Percentiles rank a stretch among this genome's conserved stretches.
phyloP scores from a whole-genome alignment of 257 asterid species.

The Orobanche coerulescens region DNA sequence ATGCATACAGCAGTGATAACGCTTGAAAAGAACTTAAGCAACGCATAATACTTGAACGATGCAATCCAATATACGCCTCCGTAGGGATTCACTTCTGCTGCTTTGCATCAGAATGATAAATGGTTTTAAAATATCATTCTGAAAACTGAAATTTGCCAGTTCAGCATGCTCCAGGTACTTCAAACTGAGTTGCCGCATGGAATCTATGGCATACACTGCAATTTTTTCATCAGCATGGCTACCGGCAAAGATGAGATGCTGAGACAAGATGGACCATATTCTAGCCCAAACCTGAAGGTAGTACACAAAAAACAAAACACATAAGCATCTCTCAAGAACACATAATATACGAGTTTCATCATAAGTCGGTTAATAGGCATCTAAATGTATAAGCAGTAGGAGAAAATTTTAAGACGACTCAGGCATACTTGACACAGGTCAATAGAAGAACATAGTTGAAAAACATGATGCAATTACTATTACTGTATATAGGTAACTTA shows the following conservation, averaged over 20 bases:
- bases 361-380: conserved; percentile 3
- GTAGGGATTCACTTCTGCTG: conserved; percentile 71
- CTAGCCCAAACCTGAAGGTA: conserved; percentile 89
- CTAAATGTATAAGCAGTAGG: conserved; percentile 1
- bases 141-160: conserved; percentile 89
- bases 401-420: background rate
- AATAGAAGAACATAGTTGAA: background rate
- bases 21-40: conserved; percentile 7
- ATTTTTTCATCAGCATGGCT: conserved; percentile 92
- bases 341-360: background rate
- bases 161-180: conserved; percentile 93
- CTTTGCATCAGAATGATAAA: conserved; percentile 76
- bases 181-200: conserved; percentile 87
- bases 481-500: background rate
- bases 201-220: conserved; percentile 92
- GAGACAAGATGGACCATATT: conserved; percentile 91
- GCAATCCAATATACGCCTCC: conserved; percentile 78
- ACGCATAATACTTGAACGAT: conserved; percentile 62
- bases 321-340: conserved; percentile 6
- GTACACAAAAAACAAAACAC: conserved; percentile 13
- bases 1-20: conserved; percentile 23
- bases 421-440: background rate
- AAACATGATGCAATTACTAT: background rate
- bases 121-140: conserved; percentile 86
- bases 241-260: conserved; percentile 86